These are phyloP conservation scores for Drosera spatulata DNA, from an alignment of 179 eudicot species.

Conservation along the genomic window DNA sequence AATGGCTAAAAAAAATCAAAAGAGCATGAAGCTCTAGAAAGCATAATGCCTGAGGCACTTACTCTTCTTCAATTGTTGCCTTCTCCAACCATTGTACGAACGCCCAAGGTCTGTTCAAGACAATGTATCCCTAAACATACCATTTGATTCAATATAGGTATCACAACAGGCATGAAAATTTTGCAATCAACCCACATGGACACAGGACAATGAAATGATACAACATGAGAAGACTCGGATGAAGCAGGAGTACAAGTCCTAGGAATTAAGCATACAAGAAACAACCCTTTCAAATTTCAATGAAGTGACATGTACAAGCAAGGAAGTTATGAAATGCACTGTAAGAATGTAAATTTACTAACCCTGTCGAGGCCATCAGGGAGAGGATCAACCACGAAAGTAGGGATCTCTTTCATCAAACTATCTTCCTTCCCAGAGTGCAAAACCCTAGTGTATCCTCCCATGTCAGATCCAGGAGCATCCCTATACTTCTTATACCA, in stretches of 20 bases:
- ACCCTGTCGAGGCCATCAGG: slow-evolving; percentile 53
- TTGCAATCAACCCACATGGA: neutral
- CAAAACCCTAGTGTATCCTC: slow-evolving; percentile 58
- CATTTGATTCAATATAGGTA: neutral
- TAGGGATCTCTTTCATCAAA: slow-evolving; percentile 61
- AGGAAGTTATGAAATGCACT: neutral
- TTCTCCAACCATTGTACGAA: slow-evolving; percentile 81
- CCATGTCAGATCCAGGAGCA: slow-evolving; percentile 53
- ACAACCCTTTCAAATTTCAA: neutral
- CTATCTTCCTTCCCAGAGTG: slow-evolving; percentile 55
- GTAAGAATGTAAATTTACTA: neutral
- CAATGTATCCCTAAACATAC: slow-evolving; percentile 61
- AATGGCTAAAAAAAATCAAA: too few species aligned
- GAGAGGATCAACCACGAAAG: slow-evolving; percentile 61
- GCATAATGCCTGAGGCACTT: slow-evolving; percentile 12
- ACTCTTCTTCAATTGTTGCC: slow-evolving; percentile 81
- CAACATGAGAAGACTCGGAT: neutral
- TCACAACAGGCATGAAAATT: neutral
- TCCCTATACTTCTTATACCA: slow-evolving; percentile 52
- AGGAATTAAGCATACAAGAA: neutral
- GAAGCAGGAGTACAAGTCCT: neutral
- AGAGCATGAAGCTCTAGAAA: too few species aligned
- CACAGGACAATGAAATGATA: neutral
- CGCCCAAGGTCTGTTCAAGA: slow-evolving; percentile 91
- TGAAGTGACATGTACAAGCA: neutral